Evolutionary conservation across 495 filamentous ascomycete genomes (phyloP).

Genomic region (Xylaria telfairii): DNA sequence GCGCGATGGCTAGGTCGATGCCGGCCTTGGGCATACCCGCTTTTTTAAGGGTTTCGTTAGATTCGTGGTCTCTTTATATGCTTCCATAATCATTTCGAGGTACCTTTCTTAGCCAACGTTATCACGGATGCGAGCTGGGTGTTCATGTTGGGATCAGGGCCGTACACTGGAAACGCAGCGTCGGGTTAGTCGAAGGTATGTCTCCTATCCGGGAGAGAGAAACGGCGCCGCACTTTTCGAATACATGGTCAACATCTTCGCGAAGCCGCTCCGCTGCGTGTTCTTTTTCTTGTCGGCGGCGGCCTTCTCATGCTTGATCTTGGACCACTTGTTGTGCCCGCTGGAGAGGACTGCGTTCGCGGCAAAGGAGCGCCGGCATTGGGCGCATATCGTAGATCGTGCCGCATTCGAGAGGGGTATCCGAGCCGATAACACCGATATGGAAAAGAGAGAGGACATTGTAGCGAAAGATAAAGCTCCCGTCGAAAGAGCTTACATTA

Average conservation of each 20-base stretch:
- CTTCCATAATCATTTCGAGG: not conserved
- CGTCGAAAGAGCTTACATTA: not conserved
- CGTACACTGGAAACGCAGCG: constrained; percentile 52
- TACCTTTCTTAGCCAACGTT: constrained; percentile 79
- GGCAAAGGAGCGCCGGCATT: constrained; percentile 59
- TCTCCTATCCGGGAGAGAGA: constrained; percentile 15
- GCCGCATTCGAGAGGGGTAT: constrained; percentile 23
- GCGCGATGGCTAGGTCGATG: constrained; percentile 83
- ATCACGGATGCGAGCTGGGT: constrained; percentile 74
- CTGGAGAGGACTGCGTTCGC: constrained; percentile 57
- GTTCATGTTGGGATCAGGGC: constrained; percentile 74
- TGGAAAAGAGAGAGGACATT: constrained; percentile 33
- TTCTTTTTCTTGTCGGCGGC: constrained; percentile 71
- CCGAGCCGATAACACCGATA: constrained; percentile 13
- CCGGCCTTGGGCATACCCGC: constrained; percentile 79
- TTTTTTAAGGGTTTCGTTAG: not conserved
- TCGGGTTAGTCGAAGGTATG: not conserved
- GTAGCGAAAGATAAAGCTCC: too few relatives aligned
- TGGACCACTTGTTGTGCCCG: constrained; percentile 92
- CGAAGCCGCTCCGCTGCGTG: constrained; percentile 48
- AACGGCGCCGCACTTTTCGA: constrained; percentile 53
- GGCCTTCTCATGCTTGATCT: constrained; percentile 93
- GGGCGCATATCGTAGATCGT: constrained; percentile 43
- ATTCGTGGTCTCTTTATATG: not conserved
- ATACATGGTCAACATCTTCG: constrained; percentile 58